Evolutionary conservation across 495 filamentous ascomycete genomes (phyloP), one percentile per base, ranked within the genome.

Genomic region (Aspergillus cavernicola): DNA sequence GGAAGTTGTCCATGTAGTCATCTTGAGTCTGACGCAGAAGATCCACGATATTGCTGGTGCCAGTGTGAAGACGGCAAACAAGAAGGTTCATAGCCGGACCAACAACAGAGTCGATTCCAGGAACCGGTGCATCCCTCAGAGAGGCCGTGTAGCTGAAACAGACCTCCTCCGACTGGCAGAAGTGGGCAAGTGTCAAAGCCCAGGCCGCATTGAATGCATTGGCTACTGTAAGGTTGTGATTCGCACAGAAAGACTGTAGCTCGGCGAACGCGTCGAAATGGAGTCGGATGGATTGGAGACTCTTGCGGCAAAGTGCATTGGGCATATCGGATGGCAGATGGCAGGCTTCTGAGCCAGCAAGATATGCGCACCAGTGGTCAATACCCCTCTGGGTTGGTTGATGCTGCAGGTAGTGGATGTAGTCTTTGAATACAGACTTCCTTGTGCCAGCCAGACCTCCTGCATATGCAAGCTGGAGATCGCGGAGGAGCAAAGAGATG

Each of bases 71-170:
- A 6, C 78, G 71, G 49, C 42, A 45, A 8, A 45, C 24, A 15
- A 55, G 52, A 8, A 81, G 74, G 37, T 80, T 81, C 18, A 84
- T 80, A 1, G 80, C 71, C 3, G 77, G 74, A 12, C 80, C 80
- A 38, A 80, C 68, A 32, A 77, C 69, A 10, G 71, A 66, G 23
- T 80, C 72, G 12, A 79, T 64, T 1, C 63, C 67, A 26, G 73
- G 64, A 1, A 77, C 66, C 6, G 77, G 56, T 5, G 70, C 59
- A 58, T 84, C 79, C 26, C 80, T 66, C 12, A 79, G 69, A 1
- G 78, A 81, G 15, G 72, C 66, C 42, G 79, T 67, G 50, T 81
- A 81, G 29, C 75, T 76, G 55, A 81, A 84, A 46, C 72, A 80
- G 0, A 82, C 67, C 38, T 81, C 79, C 16, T 75, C 60, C 4